These are phyloP conservation scores for Crotalaria pallida DNA, from an alignment of 306 rosid species.

Conservation along the genomic window DNA sequence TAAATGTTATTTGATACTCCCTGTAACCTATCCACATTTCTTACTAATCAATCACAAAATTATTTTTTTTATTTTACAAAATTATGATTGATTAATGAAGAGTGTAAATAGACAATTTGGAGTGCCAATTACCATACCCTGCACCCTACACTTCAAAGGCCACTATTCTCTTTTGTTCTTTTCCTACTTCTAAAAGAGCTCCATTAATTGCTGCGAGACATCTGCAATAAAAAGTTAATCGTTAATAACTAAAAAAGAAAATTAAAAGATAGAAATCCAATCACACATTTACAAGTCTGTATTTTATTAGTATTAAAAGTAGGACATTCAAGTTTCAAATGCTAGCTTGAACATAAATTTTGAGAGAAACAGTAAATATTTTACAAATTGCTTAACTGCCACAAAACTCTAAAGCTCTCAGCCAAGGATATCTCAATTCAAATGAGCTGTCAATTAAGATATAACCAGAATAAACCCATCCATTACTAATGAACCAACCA, in stretches of 20 bases:
- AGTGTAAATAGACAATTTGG: too few species aligned
- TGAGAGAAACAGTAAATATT: too few species aligned
- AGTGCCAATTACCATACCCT: too few species aligned
- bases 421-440: too few species aligned
- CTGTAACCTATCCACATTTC: too few species aligned
- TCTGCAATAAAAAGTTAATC: slow-evolving; percentile 53
- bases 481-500: not conserved
- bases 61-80: too few species aligned
- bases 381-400: too few species aligned
- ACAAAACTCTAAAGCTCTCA: too few species aligned
- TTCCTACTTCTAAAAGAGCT: slow-evolving; percentile 53
- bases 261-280: not conserved
- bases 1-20: too few species aligned
- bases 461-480: not conserved
- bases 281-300: not conserved
- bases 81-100: too few species aligned
- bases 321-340: not conserved
- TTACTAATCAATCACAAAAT: too few species aligned
- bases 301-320: not conserved
- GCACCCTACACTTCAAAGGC: not conserved
- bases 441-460: too few species aligned
- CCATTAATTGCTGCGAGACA: slow-evolving; percentile 88
- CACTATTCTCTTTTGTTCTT: slow-evolving; percentile 6
- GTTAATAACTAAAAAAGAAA: not conserved
- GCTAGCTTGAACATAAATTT: not conserved